phyloP scores from a whole-genome alignment of 495 filamentous ascomycete genomes.

The Penicillium waksmanii region DNA sequence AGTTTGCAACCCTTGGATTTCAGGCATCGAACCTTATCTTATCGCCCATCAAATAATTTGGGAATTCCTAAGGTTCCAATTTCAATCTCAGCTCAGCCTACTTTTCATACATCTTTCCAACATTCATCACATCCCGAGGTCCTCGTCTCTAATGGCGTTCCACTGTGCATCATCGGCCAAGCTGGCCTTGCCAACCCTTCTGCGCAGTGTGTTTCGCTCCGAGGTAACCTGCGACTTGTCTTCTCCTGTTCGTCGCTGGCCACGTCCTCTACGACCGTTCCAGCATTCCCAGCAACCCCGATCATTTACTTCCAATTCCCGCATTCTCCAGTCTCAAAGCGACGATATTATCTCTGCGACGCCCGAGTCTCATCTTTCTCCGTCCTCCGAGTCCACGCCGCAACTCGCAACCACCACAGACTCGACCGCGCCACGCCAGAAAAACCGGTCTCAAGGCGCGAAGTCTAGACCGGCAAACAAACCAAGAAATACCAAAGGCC shows the following conservation, averaged over 20 bases:
- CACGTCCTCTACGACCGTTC: conserved; percentile 1
- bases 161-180: conserved; percentile 30
- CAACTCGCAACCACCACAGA: not conserved
- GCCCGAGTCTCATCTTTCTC: not conserved
- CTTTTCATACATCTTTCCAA: not conserved
- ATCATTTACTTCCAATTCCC: conserved; percentile 17
- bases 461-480: not conserved
- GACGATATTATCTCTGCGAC: not conserved
- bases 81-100: not conserved
- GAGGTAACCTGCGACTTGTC: conserved; percentile 24
- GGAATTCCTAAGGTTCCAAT: not conserved
- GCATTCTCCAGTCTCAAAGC: not conserved
- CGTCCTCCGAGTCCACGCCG: not conserved
- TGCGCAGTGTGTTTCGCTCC: conserved; percentile 30
- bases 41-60: conserved; percentile 19
- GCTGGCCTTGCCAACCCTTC: conserved; percentile 26
- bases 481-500: not conserved
- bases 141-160: conserved; percentile 18
- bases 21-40: conserved; percentile 16
- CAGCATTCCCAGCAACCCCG: conserved; percentile 14
- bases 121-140: not conserved
- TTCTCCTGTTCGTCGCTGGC: conserved; percentile 1
- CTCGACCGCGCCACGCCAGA: not conserved
- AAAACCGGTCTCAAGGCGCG: not conserved
- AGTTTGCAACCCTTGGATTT: not conserved